phyloP scores from a whole-genome alignment of 169 alveolate species.

The Plasmodium inui region DNA sequence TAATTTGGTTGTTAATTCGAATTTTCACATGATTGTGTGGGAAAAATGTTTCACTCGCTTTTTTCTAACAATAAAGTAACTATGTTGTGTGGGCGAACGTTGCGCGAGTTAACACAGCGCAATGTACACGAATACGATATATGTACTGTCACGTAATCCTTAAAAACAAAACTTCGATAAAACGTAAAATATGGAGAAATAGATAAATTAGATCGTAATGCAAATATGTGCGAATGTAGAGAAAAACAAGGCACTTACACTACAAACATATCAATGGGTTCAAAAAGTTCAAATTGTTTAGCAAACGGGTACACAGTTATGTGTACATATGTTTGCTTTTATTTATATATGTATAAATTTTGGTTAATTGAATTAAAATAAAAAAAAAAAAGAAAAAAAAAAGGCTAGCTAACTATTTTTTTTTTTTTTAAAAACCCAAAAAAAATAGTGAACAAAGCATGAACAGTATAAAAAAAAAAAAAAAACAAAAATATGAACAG shows the following conservation, averaged over 20 bases:
- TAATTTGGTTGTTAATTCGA: not conserved
- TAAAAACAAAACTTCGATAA: slow-evolving; percentile 53
- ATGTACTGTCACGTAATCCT: slow-evolving; percentile 18
- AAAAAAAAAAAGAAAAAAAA: slow-evolving; percentile 16
- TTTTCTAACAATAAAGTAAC: not conserved
- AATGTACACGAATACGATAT: not conserved
- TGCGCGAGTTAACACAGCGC: not conserved
- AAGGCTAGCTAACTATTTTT: slow-evolving; percentile 11
- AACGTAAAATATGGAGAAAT: not conserved
- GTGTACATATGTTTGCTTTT: slow-evolving; percentile 9
- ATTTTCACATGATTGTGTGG: not conserved
- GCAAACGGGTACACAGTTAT: slow-evolving; percentile 3
- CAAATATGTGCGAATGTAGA: not conserved
- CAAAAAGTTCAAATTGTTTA: slow-evolving; percentile 10
- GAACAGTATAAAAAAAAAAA: slow-evolving; percentile 12
- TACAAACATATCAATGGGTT: slow-evolving; percentile 25
- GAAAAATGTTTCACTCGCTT: slow-evolving; percentile 14
- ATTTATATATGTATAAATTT: not conserved
- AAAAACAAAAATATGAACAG: not conserved
- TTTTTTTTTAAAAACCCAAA: slow-evolving; percentile 9
- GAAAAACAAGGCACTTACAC: slow-evolving; percentile 1
- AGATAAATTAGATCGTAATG: slow-evolving; percentile 18
- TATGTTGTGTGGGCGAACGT: slow-evolving; percentile 11
- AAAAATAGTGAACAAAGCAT: slow-evolving; percentile 18
- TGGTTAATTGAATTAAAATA: slow-evolving; percentile 30